Evolutionary conservation across 148 eudicot species (phyloP), one percentile per base, ranked within the genome.

Genomic region (Nepenthes gracilis): DNA sequence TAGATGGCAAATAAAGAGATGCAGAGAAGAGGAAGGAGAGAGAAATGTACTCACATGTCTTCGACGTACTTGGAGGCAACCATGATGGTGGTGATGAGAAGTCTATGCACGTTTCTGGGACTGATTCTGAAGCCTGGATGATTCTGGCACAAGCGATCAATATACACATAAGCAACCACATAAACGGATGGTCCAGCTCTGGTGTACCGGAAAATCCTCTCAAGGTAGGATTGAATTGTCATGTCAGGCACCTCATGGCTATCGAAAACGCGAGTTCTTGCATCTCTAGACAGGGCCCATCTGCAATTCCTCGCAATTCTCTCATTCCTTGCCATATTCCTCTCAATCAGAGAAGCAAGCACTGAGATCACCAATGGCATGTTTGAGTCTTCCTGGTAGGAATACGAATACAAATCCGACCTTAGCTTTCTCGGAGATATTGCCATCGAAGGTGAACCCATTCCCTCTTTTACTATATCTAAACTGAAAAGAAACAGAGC

Each of bases 61-160:
- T 86, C 94, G 1, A 86, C 98, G 63, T 86, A 93, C 70, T 93
- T 93, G 49, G 98, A 93, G 2, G 98, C 91, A 49, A 93, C 84
- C 96, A 93, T 83, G 43, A 93, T 79, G 2, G 98, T 93, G 0
- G 98, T 93, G 61, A 93, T 88, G 66, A 93, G 86, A 57, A 93
- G 83, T 65, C 98, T 72, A 76, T 93, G 95, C 32, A 93, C 96
- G 80, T 93, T 93, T 15, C 89, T 59, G 1, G 81, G 80, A 36
- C 64, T 81, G 62, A 93, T 78, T 48, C 80, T 69, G 55, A 93
- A 93, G 57, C 78, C 80, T 0, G 88, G 96, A 54, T 79, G 78
- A 4, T 67, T 67, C 65, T 84, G 87, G 49, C 85, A 88, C 35
- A 93, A 75, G 23, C 98, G 57, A 61, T 93, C 98, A 36, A 93